Evolutionary conservation across 352 stramenopile species (phyloP).

Genomic region (Peronospora belbahrii): DNA sequence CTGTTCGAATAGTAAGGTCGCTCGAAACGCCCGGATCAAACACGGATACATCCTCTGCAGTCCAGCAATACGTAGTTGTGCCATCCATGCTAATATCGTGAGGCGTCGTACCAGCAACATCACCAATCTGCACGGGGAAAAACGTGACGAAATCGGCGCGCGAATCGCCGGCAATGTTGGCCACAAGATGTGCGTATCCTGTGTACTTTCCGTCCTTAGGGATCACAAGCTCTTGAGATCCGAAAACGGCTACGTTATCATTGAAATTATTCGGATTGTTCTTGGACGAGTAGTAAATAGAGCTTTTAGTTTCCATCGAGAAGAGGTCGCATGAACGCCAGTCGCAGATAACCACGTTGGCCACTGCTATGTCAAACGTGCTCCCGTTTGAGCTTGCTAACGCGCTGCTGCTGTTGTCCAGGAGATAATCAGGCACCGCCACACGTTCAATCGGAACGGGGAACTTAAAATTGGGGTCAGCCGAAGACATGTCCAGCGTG

Average conservation of each 20-base stretch:
- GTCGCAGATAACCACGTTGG: slow-evolving; percentile 74
- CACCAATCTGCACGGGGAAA: slow-evolving; percentile 69
- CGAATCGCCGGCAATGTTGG: slow-evolving; percentile 57
- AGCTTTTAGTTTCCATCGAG: slow-evolving; percentile 31
- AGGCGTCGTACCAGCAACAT: slow-evolving; percentile 44
- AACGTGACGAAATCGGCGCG: slow-evolving; percentile 72
- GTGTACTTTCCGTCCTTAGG: slow-evolving; percentile 75
- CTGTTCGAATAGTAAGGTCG: slow-evolving; percentile 54
- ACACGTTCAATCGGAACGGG: slow-evolving; percentile 33
- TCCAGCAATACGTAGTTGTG: slow-evolving; percentile 74
- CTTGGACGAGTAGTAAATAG: slow-evolving; percentile 48
- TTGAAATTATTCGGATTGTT: slow-evolving; percentile 72
- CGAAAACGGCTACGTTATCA: slow-evolving; percentile 43
- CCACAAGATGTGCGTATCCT: slow-evolving; percentile 58
- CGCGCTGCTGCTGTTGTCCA: slow-evolving; percentile 20
- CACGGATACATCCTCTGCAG: slow-evolving; percentile 37
- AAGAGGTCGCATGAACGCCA: slow-evolving; percentile 70
- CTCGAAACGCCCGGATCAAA: slow-evolving; percentile 51
- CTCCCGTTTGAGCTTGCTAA: slow-evolving; percentile 23
- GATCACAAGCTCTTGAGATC: slow-evolving; percentile 57
- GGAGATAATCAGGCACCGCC: slow-evolving; percentile 37
- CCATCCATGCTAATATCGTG: slow-evolving; percentile 44
- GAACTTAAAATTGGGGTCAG: slow-evolving; percentile 51
- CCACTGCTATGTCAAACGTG: slow-evolving; percentile 52
- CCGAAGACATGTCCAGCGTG: slow-evolving; percentile 39